These are phyloP conservation scores for Lablab purpureus DNA, from an alignment of 306 rosid species.

Conservation along the genomic window DNA sequence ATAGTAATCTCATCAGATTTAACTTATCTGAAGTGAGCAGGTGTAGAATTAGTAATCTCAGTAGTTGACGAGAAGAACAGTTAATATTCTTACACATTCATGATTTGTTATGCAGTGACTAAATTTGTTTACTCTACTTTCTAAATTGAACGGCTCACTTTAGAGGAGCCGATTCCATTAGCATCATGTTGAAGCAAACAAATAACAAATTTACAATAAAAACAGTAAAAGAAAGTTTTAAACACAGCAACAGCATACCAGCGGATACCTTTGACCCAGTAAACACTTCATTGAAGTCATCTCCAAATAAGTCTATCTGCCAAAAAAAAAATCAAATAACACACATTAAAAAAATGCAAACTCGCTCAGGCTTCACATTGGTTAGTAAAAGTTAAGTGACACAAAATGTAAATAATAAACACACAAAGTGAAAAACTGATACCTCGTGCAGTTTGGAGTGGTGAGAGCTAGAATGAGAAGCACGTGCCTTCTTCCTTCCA, in stretches of 20 bases:
- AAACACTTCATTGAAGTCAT: constrained; percentile 76
- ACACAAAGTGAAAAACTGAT: neutral
- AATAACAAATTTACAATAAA: neutral
- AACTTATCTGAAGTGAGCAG: neutral
- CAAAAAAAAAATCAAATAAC: constrained; percentile 39
- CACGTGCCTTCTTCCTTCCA: constrained; percentile 73
- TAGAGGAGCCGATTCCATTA: neutral
- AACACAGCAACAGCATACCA: constrained; percentile 68
- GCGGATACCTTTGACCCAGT: constrained; percentile 77
- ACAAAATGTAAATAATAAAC: neutral
- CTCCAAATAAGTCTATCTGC: constrained; percentile 70
- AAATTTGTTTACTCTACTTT: neutral
- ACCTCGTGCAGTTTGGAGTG: constrained; percentile 66
- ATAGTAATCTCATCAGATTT: neutral
- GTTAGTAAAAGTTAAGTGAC: neutral
- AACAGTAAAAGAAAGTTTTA: neutral
- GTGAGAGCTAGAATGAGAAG: constrained; percentile 53
- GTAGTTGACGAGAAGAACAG: neutral
- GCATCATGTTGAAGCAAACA: constrained; percentile 17
- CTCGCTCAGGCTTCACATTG: neutral
- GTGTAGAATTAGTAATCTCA: neutral
- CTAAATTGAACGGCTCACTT: neutral
- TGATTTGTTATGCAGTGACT: neutral
- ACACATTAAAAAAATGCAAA: constrained; percentile 3
- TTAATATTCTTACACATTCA: neutral